These are phyloP conservation scores for Stephanodiscus minutulus DNA, from an alignment of 108 stramenopile genomes.

Conservation along the genomic window DNA sequence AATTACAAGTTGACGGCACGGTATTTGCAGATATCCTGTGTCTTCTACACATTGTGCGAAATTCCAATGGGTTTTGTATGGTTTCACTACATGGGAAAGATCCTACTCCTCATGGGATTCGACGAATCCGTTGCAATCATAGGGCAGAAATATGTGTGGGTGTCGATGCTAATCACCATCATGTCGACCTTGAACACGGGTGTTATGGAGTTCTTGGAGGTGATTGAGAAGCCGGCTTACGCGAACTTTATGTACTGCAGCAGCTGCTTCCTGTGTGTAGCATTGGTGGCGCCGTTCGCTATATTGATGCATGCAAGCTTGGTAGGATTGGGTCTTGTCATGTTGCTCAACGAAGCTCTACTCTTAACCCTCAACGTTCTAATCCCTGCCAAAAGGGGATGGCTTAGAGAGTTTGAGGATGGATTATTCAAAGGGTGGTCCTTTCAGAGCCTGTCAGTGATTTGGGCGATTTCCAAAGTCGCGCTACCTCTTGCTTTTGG, in stretches of 20 bases:
- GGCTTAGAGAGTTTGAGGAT: not conserved
- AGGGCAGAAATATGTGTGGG: constrained; percentile 28
- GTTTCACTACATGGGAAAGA: constrained; percentile 20
- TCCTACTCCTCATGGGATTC: constrained; percentile 28
- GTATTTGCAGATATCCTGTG: constrained; percentile 19
- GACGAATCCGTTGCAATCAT: constrained; percentile 18
- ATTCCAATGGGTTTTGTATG: constrained; percentile 27
- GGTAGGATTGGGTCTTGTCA: constrained; percentile 26
- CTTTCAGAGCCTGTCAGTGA: constrained; percentile 1
- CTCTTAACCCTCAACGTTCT: constrained; percentile 32
- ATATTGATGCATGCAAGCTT: constrained; percentile 16
- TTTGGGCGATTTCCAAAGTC: constrained; percentile 47
- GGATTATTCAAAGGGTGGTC: constrained; percentile 16
- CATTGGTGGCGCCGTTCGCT: not conserved
- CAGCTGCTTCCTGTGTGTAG: constrained; percentile 5
- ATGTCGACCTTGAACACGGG: constrained; percentile 15
- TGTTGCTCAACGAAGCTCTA: constrained; percentile 13
- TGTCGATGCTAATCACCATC: not conserved
- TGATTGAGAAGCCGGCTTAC: constrained; percentile 15
- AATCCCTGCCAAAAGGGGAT: constrained; percentile 1
- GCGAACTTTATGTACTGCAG: constrained; percentile 13
- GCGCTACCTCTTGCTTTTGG: constrained; percentile 55
- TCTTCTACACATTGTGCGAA: constrained; percentile 22
- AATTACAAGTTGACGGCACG: constrained; percentile 36
- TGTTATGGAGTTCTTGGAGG: constrained; percentile 14